Percentiles rank a stretch among this genome's conserved stretches.
Conservation (phyloP, 1,284 basidiomycete genomes). For the Cerioporus squamosus region DNA sequence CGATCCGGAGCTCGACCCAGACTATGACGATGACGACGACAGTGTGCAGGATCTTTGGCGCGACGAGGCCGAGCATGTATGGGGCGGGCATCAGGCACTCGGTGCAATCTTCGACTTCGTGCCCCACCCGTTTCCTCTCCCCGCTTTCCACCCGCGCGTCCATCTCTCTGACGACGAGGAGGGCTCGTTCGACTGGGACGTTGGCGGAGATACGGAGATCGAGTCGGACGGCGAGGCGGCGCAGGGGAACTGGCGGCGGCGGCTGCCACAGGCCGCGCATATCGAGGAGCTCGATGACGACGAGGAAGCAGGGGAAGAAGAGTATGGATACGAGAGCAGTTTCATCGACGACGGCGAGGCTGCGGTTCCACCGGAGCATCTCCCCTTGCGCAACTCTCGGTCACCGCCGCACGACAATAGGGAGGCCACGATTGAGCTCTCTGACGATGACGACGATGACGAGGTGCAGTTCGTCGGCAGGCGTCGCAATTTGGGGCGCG, state of each 20-base stretch:
- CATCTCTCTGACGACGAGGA: background rate
- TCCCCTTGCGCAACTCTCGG: background rate
- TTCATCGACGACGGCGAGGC: constrained; percentile 48
- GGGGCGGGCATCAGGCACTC: no score
- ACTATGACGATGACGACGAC: constrained; percentile 8
- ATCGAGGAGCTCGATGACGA: constrained; percentile 22
- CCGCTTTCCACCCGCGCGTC: background rate
- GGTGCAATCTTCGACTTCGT: background rate
- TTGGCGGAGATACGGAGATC: constrained; percentile 10
- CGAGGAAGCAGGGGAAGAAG: constrained; percentile 33
- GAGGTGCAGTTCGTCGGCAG: constrained; percentile 2
- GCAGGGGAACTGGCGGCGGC: background rate
- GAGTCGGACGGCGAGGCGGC: background rate
- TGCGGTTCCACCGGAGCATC: background rate
- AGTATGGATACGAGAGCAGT: constrained; percentile 48
- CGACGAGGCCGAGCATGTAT: constrained; percentile 8
- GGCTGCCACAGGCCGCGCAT: background rate
- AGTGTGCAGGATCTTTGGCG: background rate
- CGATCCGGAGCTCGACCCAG: constrained; percentile 7
- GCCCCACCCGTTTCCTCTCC: background rate
- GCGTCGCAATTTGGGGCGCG: background rate
- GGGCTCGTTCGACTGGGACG: constrained; percentile 2
- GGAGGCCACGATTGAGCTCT: constrained; percentile 10
- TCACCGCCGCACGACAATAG: background rate
- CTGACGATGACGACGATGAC: constrained; percentile 7